A percentile compares a stretch with the other conserved stretches of the same genome.
Conservation (phyloP, 371 early-diverging fungal species). For the Circinella minor region DNA sequence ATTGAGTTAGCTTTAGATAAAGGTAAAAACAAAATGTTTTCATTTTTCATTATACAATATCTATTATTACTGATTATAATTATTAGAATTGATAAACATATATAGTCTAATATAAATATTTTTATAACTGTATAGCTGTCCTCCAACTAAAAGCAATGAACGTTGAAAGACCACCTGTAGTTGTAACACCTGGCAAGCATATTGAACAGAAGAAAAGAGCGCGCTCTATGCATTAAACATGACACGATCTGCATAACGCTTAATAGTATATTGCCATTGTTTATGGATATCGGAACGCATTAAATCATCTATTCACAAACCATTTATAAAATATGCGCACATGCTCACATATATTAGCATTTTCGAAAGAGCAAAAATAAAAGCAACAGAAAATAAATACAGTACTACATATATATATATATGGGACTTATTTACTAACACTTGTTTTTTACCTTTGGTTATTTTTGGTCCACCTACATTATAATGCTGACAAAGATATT, state of each 20-base stretch:
- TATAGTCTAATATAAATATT: too few relatives aligned
- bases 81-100: not conserved
- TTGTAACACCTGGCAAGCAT: conserved; percentile 29
- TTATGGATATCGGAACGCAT: conserved; percentile 16
- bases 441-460: conserved; percentile 26
- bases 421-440: not conserved
- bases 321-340: not conserved
- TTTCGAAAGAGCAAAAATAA: not conserved
- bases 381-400: not conserved
- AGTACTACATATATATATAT: not conserved
- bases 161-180: conserved; percentile 39
- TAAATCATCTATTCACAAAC: conserved; percentile 16
- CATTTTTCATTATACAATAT: not conserved
- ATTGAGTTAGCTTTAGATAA: conserved; percentile 79
- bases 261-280: conserved; percentile 17
- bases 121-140: conserved; percentile 29
- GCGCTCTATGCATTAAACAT: conserved; percentile 46
- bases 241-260: conserved; percentile 18
- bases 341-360: not conserved
- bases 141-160: conserved; percentile 44
- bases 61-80: not conserved
- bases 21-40: conserved; percentile 24
- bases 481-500: conserved; percentile 26
- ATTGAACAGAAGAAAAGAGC: conserved; percentile 44
- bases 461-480: conserved; percentile 21